These are phyloP conservation scores for Graphilbum fragrans DNA, from an alignment of 2,329 filamentous ascomycete species.

Conservation along the genomic window DNA sequence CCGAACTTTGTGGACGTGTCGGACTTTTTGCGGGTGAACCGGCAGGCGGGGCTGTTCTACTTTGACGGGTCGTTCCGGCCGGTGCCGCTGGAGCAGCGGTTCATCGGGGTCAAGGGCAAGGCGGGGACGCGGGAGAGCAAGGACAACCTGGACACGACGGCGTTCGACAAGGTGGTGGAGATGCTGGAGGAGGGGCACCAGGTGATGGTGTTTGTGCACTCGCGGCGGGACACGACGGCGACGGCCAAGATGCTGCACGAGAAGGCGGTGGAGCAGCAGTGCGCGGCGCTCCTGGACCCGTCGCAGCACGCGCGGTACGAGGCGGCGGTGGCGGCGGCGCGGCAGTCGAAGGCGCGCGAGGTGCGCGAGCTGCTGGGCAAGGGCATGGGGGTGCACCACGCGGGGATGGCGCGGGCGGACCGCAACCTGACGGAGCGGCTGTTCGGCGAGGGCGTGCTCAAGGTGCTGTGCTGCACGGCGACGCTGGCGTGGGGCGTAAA, in stretches of 20 bases:
- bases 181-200: conserved; percentile 92
- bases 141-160: conserved; percentile 77
- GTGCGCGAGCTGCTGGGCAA: conserved; percentile 81
- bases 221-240: conserved; percentile 81
- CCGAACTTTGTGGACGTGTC: conserved; percentile 96
- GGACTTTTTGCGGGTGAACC: conserved; percentile 93
- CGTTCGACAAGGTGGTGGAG: conserved; percentile 88
- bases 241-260: conserved; percentile 79
- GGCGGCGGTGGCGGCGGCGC: conserved; percentile 71
- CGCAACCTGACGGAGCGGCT: conserved; percentile 91
- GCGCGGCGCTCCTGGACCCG: conserved; percentile 74
- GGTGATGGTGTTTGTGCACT: conserved; percentile 99
- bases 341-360: conserved; percentile 72
- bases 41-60: conserved; percentile 85
- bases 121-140: conserved; percentile 66
- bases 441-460: conserved; percentile 84
- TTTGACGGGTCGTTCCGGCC: conserved; percentile 94
- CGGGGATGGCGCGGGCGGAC: conserved; percentile 89
- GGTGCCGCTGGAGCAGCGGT: conserved; percentile 93
- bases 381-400: conserved; percentile 90
- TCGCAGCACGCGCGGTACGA: conserved; percentile 67
- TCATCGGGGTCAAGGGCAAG: conserved; percentile 92
- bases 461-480: conserved; percentile 94
- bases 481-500: conserved; percentile 99
- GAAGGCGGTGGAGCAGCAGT: conserved; percentile 71